phyloP scores from a whole-genome alignment of 2,329 filamentous ascomycete species.

The Didymella pinodella region DNA sequence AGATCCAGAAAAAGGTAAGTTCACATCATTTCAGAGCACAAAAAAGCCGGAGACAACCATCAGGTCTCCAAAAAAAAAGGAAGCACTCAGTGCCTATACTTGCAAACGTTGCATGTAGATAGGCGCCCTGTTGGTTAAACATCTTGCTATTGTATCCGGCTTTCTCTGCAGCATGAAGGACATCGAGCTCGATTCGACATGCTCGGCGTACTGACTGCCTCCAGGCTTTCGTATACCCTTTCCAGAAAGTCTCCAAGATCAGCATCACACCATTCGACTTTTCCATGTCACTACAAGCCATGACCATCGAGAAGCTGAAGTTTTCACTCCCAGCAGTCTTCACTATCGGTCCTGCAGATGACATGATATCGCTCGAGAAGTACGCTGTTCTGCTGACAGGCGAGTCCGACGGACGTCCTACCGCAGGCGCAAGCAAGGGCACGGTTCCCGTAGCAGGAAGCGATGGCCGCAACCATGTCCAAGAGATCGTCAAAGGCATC shows the following conservation, averaged over 20 bases:
- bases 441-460: slow-evolving; percentile 50
- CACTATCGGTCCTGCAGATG: slow-evolving; percentile 82
- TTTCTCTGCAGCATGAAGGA: neutral
- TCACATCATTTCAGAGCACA: too few species aligned
- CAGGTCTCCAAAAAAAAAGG: too few species aligned
- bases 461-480: slow-evolving; percentile 70
- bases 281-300: slow-evolving; percentile 81
- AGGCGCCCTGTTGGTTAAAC: too few species aligned
- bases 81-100: too few species aligned
- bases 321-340: slow-evolving; percentile 85
- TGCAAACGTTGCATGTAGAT: too few species aligned
- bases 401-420: slow-evolving; percentile 59
- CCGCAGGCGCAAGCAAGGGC: slow-evolving; percentile 40
- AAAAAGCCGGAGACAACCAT: too few species aligned
- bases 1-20: slow-evolving; percentile 76
- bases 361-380: slow-evolving; percentile 74
- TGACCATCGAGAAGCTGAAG: slow-evolving; percentile 88
- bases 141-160: too few species aligned
- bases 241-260: slow-evolving; percentile 53
- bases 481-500: slow-evolving; percentile 87
- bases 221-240: slow-evolving; percentile 49
- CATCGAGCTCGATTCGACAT: slow-evolving; percentile 27
- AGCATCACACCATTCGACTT: slow-evolving; percentile 81
- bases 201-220: slow-evolving; percentile 28
- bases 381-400: slow-evolving; percentile 82